These are phyloP conservation scores for Crithidia acanthocephali DNA, from an alignment of 208 protist species.

Conservation along the genomic window DNA sequence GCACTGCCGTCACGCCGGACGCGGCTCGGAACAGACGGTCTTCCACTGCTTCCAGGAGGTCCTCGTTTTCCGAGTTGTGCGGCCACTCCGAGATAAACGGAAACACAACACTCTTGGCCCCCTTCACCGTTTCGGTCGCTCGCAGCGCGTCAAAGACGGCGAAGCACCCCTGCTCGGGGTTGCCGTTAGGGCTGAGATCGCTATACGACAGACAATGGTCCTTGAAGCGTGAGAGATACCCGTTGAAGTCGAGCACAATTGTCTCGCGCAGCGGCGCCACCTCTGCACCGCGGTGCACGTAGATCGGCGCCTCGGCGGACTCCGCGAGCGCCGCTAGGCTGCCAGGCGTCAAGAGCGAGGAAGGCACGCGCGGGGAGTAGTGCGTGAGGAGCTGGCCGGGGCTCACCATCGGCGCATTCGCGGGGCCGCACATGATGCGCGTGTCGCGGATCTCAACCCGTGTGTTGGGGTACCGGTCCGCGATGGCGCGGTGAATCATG, in stretches of 20 bases:
- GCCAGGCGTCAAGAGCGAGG: slow-evolving; percentile 72
- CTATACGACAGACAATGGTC: slow-evolving; percentile 60
- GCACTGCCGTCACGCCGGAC: slow-evolving; percentile 71
- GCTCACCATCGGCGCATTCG: slow-evolving; percentile 76
- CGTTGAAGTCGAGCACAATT: slow-evolving; percentile 80
- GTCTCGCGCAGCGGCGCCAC: slow-evolving; percentile 41
- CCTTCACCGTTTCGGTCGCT: slow-evolving; percentile 75
- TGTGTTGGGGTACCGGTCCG: slow-evolving; percentile 42
- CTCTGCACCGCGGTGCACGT: slow-evolving; percentile 38
- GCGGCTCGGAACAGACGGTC: slow-evolving; percentile 92
- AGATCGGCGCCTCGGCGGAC: slow-evolving; percentile 11
- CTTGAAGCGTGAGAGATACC: slow-evolving; percentile 43
- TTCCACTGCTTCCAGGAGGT: slow-evolving; percentile 83
- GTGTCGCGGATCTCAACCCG: slow-evolving; percentile 72
- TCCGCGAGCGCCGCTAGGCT: slow-evolving; percentile 35
- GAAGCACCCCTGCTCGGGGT: slow-evolving; percentile 70
- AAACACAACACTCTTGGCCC: slow-evolving; percentile 73
- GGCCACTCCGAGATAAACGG: slow-evolving; percentile 89
- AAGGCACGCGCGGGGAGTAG: slow-evolving; percentile 84
- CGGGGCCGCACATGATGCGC: slow-evolving; percentile 40
- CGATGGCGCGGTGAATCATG: slow-evolving; percentile 65
- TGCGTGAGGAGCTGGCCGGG: slow-evolving; percentile 94
- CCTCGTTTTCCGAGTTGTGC: slow-evolving; percentile 35
- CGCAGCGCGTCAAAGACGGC: slow-evolving; percentile 87
- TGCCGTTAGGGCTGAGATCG: slow-evolving; percentile 62